phyloP scores from a whole-genome alignment of 1,139 yeast genomes.

The Yamadazyma atlantica region DNA sequence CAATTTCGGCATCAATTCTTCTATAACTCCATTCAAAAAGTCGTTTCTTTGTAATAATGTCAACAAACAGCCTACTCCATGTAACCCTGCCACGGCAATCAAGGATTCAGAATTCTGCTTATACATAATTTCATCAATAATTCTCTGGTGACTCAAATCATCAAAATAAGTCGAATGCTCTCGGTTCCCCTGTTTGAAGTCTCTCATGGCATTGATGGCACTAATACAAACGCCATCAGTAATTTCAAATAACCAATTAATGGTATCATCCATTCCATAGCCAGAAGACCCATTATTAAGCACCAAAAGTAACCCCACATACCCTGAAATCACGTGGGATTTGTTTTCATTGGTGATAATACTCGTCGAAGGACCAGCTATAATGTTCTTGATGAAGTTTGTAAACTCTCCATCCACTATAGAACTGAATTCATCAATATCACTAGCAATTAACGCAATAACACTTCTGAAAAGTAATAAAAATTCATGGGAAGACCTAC shows the following conservation, averaged over 20 bases:
- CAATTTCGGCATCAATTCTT: slow-evolving; percentile 34
- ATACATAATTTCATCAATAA: slow-evolving; percentile 34
- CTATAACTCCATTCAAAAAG: slow-evolving; percentile 44
- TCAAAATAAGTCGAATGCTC: slow-evolving; percentile 44
- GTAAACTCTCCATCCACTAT: slow-evolving; percentile 42
- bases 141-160: slow-evolving; percentile 39
- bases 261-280: slow-evolving; percentile 48
- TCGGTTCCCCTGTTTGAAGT: slow-evolving; percentile 41
- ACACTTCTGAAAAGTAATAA: slow-evolving; percentile 42
- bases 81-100: slow-evolving; percentile 45
- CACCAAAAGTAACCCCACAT: slow-evolving; percentile 41
- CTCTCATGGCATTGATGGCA: slow-evolving; percentile 32
- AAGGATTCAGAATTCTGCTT: slow-evolving; percentile 36
- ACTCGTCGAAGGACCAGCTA: slow-evolving; percentile 35
- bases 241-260: slow-evolving; percentile 43
- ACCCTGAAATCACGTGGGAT: slow-evolving; percentile 45
- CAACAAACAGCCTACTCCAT: slow-evolving; percentile 48
- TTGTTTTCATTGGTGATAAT: slow-evolving; percentile 39
- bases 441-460: slow-evolving; percentile 44
- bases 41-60: slow-evolving; percentile 43
- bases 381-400: slow-evolving; percentile 29
- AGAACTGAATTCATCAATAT: slow-evolving; percentile 53
- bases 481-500: slow-evolving; percentile 44
- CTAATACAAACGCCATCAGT: slow-evolving; percentile 46
- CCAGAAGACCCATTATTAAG: slow-evolving; percentile 50